These are phyloP conservation scores for Pterulicium gracile DNA, from an alignment of 1,284 basidiomycete genomes.

Conservation along the genomic window DNA sequence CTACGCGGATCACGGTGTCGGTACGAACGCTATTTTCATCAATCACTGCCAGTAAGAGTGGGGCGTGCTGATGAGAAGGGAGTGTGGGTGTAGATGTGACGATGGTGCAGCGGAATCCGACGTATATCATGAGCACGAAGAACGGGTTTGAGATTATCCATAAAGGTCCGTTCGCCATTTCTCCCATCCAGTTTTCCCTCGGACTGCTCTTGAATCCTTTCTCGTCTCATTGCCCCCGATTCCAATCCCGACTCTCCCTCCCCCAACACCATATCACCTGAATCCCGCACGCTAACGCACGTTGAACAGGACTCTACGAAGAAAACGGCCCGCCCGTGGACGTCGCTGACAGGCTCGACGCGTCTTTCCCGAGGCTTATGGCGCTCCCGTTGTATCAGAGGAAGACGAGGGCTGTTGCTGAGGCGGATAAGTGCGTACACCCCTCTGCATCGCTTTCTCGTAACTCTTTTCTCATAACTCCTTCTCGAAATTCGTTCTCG, in stretches of 20 bases:
- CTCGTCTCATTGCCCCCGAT: no score
- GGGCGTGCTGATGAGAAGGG: no score
- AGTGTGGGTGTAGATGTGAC: slow-evolving; percentile 45
- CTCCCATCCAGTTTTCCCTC: background rate
- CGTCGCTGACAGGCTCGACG: slow-evolving; percentile 22
- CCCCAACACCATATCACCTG: no score
- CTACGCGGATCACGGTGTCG: slow-evolving; percentile 15
- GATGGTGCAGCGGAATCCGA: slow-evolving; percentile 52
- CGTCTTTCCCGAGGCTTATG: slow-evolving; percentile 18
- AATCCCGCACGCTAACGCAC: no score
- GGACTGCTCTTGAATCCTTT: slow-evolving; percentile 3
- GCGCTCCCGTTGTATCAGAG: slow-evolving; percentile 25
- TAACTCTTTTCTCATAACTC: background rate
- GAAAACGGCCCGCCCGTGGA: slow-evolving; percentile 22
- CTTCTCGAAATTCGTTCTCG: no score
- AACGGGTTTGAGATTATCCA: slow-evolving; percentile 28
- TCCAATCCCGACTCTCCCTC: no score
- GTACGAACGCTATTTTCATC: slow-evolving; percentile 4
- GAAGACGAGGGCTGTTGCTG: slow-evolving; percentile 25
- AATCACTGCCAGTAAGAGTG: background rate
- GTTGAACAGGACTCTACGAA: slow-evolving; percentile 29
- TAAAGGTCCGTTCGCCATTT: slow-evolving; percentile 15
- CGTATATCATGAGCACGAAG: slow-evolving; percentile 46
- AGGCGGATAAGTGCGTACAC: slow-evolving; percentile 21
- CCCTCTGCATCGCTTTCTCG: background rate